A percentile compares a stretch with the other conserved stretches of the same genome.
phyloP scores from a whole-genome alignment of 2,329 filamentous ascomycete genomes.

The Emericellopsis atlantica region DNA sequence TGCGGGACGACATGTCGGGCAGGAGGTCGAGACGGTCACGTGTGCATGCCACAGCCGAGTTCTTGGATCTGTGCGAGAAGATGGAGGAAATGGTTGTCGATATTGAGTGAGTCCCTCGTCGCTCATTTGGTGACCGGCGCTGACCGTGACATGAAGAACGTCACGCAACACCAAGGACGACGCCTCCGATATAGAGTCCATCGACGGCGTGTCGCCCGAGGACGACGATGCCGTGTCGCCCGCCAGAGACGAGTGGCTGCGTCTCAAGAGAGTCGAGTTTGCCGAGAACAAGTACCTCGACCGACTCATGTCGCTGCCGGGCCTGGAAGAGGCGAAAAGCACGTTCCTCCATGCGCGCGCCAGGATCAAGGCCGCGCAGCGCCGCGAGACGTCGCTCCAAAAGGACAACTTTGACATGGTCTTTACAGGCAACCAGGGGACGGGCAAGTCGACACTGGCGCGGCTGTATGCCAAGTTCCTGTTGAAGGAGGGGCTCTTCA shows the following conservation, averaged over 20 bases:
- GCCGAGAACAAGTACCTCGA: constrained; percentile 43
- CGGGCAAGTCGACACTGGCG: constrained; percentile 47
- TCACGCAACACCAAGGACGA: constrained; percentile 8
- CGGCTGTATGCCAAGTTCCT: constrained; percentile 43
- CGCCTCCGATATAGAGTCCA: too few species aligned
- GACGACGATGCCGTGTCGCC: constrained; percentile 27
- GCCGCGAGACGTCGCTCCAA: constrained; percentile 34
- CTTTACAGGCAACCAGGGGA: constrained; percentile 16
- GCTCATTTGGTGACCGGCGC: background rate
- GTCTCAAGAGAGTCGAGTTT: constrained; percentile 30
- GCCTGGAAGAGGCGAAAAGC: constrained; percentile 48
- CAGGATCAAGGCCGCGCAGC: constrained; percentile 34
- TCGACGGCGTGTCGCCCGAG: constrained; percentile 15
- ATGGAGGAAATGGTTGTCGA: constrained; percentile 16
- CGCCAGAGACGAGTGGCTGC: constrained; percentile 17
- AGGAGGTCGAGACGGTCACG: too few species aligned
- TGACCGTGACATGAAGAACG: constrained; percentile 1
- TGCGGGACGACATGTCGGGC: too few species aligned
- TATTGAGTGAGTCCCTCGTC: constrained; percentile 11
- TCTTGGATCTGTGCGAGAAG: constrained; percentile 11
- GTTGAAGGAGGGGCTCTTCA: too few species aligned
- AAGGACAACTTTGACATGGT: constrained; percentile 21
- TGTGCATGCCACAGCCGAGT: constrained; percentile 8
- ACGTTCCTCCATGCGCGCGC: constrained; percentile 32
- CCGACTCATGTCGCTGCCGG: constrained; percentile 47